Evolutionary conservation across 2,329 filamentous ascomycete species (phyloP).

Genomic region (Ascochyta lentis): DNA sequence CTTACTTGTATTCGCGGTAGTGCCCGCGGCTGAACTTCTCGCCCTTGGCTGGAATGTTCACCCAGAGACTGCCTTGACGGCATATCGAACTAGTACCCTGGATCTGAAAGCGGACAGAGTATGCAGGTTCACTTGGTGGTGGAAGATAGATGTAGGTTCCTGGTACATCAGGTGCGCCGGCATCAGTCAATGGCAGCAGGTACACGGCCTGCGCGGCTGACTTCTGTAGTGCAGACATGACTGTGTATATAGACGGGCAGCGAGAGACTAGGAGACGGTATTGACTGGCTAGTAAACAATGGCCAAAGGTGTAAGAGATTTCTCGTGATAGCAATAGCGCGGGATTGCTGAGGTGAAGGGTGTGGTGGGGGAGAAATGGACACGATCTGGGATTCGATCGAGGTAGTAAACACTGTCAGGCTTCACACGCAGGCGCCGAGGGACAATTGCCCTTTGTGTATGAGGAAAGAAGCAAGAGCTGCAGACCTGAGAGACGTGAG

Average conservation of each 20-base stretch:
- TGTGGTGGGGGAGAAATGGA: conserved; percentile 14
- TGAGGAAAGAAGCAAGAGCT: conserved; percentile 23
- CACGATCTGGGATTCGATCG: conserved; percentile 5
- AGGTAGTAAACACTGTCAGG: conserved; percentile 14
- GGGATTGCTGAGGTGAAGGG: conserved; percentile 10
- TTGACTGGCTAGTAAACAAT: conserved; percentile 26
- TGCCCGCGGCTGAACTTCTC: conserved; percentile 76
- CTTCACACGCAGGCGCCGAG: conserved; percentile 22
- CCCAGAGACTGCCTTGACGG: conserved; percentile 91
- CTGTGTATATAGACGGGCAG: conserved; percentile 13
- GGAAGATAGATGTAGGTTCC: conserved; percentile 93
- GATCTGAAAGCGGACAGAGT: conserved; percentile 86
- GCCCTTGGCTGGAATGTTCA: conserved; percentile 86
- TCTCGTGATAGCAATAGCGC: conserved; percentile 16
- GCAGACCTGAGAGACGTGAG: conserved; percentile 18
- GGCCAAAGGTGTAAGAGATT: conserved; percentile 13
- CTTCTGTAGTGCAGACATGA: conserved; percentile 35
- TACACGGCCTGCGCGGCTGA: conserved; percentile 64
- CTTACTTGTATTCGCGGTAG: conserved; percentile 90
- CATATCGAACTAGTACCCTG: conserved; percentile 96
- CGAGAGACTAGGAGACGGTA: conserved; percentile 4
- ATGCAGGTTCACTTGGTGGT: conserved; percentile 73
- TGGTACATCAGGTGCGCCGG: conserved; percentile 87
- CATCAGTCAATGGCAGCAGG: conserved; percentile 87
- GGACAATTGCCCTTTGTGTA: conserved; percentile 28